These are phyloP conservation scores for Glebionis coronaria DNA, from an alignment of 129 eudicot genomes.

Conservation along the genomic window DNA sequence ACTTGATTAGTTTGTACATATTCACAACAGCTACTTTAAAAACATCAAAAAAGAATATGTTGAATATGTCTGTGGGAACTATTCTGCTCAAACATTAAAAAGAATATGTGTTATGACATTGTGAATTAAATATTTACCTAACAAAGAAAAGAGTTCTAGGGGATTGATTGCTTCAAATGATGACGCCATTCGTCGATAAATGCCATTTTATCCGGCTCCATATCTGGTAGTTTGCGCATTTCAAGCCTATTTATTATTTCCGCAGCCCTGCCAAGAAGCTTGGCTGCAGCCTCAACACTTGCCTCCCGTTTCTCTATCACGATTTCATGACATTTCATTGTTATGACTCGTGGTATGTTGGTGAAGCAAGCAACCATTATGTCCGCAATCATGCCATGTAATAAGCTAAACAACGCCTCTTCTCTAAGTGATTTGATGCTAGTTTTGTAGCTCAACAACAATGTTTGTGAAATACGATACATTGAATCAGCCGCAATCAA, in stretches of 20 bases:
- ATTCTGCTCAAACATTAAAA: too few relatives aligned
- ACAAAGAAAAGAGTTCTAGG: background rate
- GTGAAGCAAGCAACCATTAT: constrained; percentile 25
- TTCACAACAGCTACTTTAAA: too few relatives aligned
- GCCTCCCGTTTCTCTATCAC: constrained; percentile 24
- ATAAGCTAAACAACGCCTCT: constrained; percentile 4
- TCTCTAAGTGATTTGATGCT: background rate
- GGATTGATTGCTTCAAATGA: constrained; percentile 11
- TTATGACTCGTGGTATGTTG: constrained; percentile 26
- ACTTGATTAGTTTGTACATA: too few relatives aligned
- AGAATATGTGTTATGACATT: too few relatives aligned
- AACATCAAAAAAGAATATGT: too few relatives aligned
- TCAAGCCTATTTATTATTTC: constrained; percentile 3
- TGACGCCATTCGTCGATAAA: constrained; percentile 18
- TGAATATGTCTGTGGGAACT: too few relatives aligned
- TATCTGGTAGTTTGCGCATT: background rate
- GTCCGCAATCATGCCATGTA: constrained; percentile 25
- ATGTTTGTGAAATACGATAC: constrained; percentile 26
- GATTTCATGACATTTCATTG: constrained; percentile 11
- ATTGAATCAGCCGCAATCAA: constrained; percentile 32
- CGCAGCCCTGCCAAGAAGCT: constrained; percentile 19
- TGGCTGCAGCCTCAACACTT: constrained; percentile 11
- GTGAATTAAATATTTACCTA: background rate
- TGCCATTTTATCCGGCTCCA: constrained; percentile 18
- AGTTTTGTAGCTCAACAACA: constrained; percentile 13